These are phyloP conservation scores for Lecanosticta acicola DNA, from an alignment of 2,329 filamentous ascomycete species.

Conservation along the genomic window DNA sequence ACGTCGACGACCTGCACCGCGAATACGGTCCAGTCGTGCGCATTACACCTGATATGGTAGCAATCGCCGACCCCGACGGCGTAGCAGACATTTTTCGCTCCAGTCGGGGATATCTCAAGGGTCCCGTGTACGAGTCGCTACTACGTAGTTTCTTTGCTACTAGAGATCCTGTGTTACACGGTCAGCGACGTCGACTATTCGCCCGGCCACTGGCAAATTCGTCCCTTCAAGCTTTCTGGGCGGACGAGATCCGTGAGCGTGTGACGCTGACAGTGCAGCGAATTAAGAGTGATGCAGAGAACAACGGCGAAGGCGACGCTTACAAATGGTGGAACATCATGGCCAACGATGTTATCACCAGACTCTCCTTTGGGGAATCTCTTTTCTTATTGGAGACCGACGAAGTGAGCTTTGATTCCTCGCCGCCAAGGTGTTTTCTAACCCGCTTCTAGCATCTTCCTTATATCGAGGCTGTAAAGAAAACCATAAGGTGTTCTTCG, in stretches of 20 bases:
- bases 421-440: neutral
- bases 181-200: slow-evolving; percentile 33
- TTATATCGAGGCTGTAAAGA: slow-evolving; percentile 16
- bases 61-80: slow-evolving; percentile 23
- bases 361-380: slow-evolving; percentile 36
- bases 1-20: slow-evolving; percentile 35
- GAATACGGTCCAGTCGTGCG: slow-evolving; percentile 27
- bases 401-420: slow-evolving; percentile 5
- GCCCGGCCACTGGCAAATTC: slow-evolving; percentile 32
- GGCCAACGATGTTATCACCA: slow-evolving; percentile 35
- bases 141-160: slow-evolving; percentile 32
- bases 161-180: slow-evolving; percentile 32
- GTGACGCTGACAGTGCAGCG: slow-evolving; percentile 28
- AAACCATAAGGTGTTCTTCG: slow-evolving; percentile 14
- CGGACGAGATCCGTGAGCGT: slow-evolving; percentile 31
- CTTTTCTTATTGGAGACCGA: slow-evolving; percentile 32
- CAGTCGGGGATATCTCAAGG: slow-evolving; percentile 24
- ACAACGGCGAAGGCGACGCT: slow-evolving; percentile 32
- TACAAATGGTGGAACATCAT: slow-evolving; percentile 38
- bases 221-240: slow-evolving; percentile 33
- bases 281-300: slow-evolving; percentile 28
- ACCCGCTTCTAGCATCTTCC: slow-evolving; percentile 7
- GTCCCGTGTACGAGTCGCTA: slow-evolving; percentile 23
- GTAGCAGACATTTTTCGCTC: slow-evolving; percentile 19
- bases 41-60: slow-evolving; percentile 24